Percentiles rank a stretch among this genome's conserved stretches.
Evolutionary conservation across 192 early-diverging fungal species (phyloP).

Genomic region (Backusella liffmaniae): DNA sequence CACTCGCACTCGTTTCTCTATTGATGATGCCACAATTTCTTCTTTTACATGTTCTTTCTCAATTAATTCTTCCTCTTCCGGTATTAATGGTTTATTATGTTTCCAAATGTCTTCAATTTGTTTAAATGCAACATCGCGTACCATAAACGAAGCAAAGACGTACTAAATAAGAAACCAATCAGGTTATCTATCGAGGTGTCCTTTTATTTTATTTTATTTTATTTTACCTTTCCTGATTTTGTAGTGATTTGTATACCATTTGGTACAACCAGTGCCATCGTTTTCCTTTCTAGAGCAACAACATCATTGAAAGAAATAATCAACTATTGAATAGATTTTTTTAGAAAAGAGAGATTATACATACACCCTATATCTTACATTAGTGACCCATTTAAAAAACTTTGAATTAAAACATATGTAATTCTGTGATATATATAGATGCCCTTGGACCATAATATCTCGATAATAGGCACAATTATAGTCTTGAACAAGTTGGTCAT

Average conservation of each 20-base stretch:
- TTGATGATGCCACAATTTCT: background rate
- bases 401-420: constrained; percentile 82
- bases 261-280: constrained; percentile 80
- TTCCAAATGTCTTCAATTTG: constrained; percentile 66
- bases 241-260: constrained; percentile 84
- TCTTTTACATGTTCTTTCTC: background rate
- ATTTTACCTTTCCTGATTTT: constrained; percentile 46
- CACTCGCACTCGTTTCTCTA: background rate
- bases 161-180: constrained; percentile 34
- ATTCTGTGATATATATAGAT: constrained; percentile 75
- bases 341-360: background rate
- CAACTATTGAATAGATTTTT: constrained; percentile 31
- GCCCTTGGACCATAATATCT: constrained; percentile 84
- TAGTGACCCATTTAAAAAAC: constrained; percentile 87
- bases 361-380: constrained; percentile 36
- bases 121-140: constrained; percentile 74
- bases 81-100: background rate
- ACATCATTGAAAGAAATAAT: constrained; percentile 73
- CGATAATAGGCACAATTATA: constrained; percentile 82
- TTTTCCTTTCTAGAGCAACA: constrained; percentile 75
- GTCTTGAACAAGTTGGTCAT: constrained; percentile 28
- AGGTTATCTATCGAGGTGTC: background rate
- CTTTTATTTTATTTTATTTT: background rate
- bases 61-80: background rate
- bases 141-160: constrained; percentile 82